A percentile compares a stretch with the other conserved stretches of the same genome.
Evolutionary conservation across 306 rosid genomes (phyloP).

Genomic region (Acacia crassicarpa): DNA sequence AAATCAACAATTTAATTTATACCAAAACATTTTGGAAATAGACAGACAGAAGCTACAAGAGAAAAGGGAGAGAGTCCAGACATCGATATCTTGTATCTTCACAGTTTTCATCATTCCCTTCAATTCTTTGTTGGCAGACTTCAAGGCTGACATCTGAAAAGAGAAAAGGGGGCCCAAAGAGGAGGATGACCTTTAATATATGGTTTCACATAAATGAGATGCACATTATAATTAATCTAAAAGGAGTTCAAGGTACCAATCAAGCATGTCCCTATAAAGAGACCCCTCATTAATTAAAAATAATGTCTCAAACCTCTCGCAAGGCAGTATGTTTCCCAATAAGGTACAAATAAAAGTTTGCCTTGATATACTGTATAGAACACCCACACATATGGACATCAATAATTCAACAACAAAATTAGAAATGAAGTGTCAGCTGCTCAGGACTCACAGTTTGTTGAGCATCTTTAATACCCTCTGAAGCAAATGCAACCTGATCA

Average conservation of each 20-base stretch:
- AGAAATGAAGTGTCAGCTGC: constrained; percentile 20
- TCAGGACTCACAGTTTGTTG: constrained; percentile 82
- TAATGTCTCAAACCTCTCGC: constrained; percentile 72
- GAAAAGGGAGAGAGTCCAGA: constrained; percentile 43
- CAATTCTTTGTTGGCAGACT: constrained; percentile 95
- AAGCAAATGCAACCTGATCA: constrained; percentile 93
- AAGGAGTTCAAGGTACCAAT: constrained; percentile 34
- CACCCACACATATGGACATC: not conserved
- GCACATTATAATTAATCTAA: constrained; percentile 28
- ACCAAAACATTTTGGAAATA: constrained; percentile 9
- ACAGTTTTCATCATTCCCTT: constrained; percentile 99
- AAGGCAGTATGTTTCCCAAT: constrained; percentile 70
- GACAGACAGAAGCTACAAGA: constrained; percentile 26
- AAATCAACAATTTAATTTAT: constrained; percentile 16
- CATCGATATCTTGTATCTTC: constrained; percentile 95
- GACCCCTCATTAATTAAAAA: constrained; percentile 51
- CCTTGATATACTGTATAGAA: constrained; percentile 11
- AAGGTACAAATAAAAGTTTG: constrained; percentile 73
- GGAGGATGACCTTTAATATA: constrained; percentile 12
- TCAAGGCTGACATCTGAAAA: constrained; percentile 87
- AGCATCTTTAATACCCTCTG: constrained; percentile 95
- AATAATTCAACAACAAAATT: constrained; percentile 1
- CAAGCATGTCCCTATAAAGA: constrained; percentile 33
- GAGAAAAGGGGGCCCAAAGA: constrained; percentile 8
- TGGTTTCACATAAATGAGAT: constrained; percentile 34